Evolutionary conservation across 768 basidiomycete species (phyloP), one percentile per base, ranked within the genome.

Genomic region (Rhodosporidiobolus sp.): DNA sequence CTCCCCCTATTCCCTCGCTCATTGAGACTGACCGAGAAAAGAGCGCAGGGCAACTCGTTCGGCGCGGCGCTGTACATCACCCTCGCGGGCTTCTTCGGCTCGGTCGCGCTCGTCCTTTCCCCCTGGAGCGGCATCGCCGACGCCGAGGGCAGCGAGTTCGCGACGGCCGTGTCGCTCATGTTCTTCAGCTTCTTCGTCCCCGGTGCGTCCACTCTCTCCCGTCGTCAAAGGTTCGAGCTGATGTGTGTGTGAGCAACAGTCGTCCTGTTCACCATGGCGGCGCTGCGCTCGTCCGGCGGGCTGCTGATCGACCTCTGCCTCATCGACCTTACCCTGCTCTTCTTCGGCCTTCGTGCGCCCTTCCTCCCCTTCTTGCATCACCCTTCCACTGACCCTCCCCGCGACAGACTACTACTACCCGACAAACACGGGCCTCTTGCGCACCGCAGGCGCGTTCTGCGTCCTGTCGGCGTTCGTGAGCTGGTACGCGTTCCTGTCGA

Each of bases 301-400:
- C 35, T 64, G 6, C 2, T 64, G 26, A 14, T 43, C 43, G 53
- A n/a, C 63, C 53, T 64, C 53, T 38, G 24, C 52, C 53, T 64
- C 38, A 35, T 64, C 35, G 63, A 64, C 28, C 19, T 64, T 8
- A 28, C 63, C 26, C 28, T 64, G 3, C 52, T 64, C 28, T 64
- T 64, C 63, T 26, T 64, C 63, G 63, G 59, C 19, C 43, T 60
- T n/a, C 26, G 59, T 60, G 12, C 22, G 57, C 24, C 60, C 28
- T n/a, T n/a, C 26, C 20, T 26, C 22, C 50, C 19, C 16, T 17
- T 8, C 17, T 19, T 34, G 2, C 16, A 2, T 26, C 20, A 1
- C 14, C 20, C 4, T 7, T 34, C 26, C 11, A 50, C 30, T 43
- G 7, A 5, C 16, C 49, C 22, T 20, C 7, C 34, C 30, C 8